phyloP scores from a whole-genome alignment of 495 filamentous ascomycete species.

The Podospora tetraspora region DNA sequence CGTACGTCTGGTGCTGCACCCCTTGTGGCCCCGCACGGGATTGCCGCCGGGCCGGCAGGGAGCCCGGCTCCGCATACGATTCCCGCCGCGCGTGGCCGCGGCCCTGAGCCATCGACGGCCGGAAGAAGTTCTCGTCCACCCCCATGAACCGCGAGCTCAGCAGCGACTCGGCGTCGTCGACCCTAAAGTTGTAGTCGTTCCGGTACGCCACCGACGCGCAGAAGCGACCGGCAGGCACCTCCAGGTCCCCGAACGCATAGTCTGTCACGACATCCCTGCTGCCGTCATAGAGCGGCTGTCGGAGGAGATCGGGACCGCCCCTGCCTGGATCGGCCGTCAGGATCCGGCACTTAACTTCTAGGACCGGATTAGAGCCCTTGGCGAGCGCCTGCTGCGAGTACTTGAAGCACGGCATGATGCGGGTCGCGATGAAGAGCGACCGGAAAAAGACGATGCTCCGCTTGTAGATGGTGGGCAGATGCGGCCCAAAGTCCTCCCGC shows the following conservation, averaged over 20 bases:
- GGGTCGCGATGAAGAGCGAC: conserved; percentile 78
- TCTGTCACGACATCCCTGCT: conserved; percentile 59
- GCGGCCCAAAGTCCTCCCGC: conserved; percentile 58
- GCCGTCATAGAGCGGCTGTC: conserved; percentile 64
- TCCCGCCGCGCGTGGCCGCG: conserved; percentile 33
- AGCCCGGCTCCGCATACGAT: conserved; percentile 58
- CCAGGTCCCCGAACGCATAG: conserved; percentile 71
- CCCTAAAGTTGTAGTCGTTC: conserved; percentile 79
- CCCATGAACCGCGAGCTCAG: conserved; percentile 90
- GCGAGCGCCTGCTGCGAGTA: conserved; percentile 65
- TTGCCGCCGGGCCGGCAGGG: conserved; percentile 56
- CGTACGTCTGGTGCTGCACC: conserved; percentile 70
- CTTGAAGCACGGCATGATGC: conserved; percentile 83
- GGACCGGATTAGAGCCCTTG: conserved; percentile 57
- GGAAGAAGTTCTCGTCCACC: conserved; percentile 80
- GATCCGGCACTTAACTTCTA: conserved; percentile 78
- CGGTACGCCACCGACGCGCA: conserved; percentile 77
- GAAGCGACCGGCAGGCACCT: conserved; percentile 80
- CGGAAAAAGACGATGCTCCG: conserved; percentile 91
- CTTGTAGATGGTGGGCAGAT: conserved; percentile 88
- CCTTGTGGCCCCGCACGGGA: conserved; percentile 48
- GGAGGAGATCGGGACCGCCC: conserved; percentile 58
- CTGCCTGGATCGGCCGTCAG: conserved; percentile 49
- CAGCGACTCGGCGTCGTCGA: conserved; percentile 85
- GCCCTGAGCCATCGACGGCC: conserved; percentile 56